Evolutionary conservation across 2,329 filamentous ascomycete species (phyloP), one percentile per base, ranked within the genome.

Genomic region (Hyphodiscus sp.): DNA sequence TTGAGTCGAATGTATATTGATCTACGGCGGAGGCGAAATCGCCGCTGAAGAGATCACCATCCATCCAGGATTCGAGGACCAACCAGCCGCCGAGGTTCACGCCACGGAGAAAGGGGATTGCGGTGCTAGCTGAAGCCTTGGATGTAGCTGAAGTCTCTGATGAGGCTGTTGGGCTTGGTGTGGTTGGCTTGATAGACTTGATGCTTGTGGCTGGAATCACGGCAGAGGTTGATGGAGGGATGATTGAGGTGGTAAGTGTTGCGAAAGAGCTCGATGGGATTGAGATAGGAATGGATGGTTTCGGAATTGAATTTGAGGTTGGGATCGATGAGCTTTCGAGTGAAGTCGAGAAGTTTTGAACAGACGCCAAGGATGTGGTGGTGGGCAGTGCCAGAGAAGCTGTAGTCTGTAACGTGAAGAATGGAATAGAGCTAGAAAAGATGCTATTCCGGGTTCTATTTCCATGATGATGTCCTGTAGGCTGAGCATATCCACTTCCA

Each of bases 11-110:
- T 10, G 66, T 68, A 51, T 60, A 72, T 58, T 74, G 70, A 47
- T 73, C 71, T 7, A 47, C 57, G 10, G 68, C 69, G 49, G 54
- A 54, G 7, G 66, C 61, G 38, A 65, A 67, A 3, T 63, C 52
- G 0, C 60, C 61, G 7, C 45, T 55, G 63, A 73, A 71, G 19
- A 70, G 29, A 11, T 67, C 64, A 11, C 63, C 52, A 20, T 62
- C 63, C 68, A 74, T 81, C 76, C 76, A 80, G 51, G 65, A 62
- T 62, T 63, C 60, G 18, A 65, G 57, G 33, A 65, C 45, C 1
- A 64, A 60, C 68, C 68, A 70, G 19, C 68, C 68, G 19, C 69
- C 69, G 42, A 69, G 56, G 48, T 70, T 70, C 38, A 70, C 68
- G 16, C 68, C 68, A 16, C 65, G 68, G 29, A 80, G 57, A 26